These are phyloP conservation scores for Tricholoma sp. DNA, from an alignment of 768 basidiomycete genomes.

Conservation along the genomic window DNA sequence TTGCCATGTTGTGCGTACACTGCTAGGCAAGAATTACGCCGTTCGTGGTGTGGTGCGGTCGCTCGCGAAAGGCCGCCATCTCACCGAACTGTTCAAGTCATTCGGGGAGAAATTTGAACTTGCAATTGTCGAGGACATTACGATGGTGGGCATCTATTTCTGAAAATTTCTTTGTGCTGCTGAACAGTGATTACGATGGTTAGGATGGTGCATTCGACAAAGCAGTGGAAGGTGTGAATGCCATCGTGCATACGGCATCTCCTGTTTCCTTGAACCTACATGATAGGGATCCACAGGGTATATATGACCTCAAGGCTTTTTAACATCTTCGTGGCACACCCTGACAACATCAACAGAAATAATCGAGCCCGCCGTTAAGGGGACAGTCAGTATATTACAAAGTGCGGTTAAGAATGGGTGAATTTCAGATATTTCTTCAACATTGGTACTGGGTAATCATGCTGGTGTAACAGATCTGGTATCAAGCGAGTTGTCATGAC, in stretches of 20 bases:
- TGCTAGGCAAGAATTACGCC: constrained; percentile 24
- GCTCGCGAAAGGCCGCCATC: constrained; percentile 16
- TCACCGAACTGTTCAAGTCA: constrained; percentile 17
- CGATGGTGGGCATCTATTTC: constrained; percentile 11
- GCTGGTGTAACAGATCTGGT: constrained; percentile 21
- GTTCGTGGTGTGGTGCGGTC: constrained; percentile 25
- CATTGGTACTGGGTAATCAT: background rate
- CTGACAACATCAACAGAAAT: constrained; percentile 34
- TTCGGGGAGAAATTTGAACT: constrained; percentile 25
- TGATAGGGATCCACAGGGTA: constrained; percentile 22
- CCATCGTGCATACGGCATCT: constrained; percentile 64
- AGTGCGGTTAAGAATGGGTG: constrained; percentile 50
- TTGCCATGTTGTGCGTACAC: constrained; percentile 21
- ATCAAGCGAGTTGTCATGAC: constrained; percentile 70
- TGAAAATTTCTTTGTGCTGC: background rate
- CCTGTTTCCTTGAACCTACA: constrained; percentile 45
- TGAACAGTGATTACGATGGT: background rate
- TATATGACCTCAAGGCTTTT: background rate
- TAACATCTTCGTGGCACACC: background rate
- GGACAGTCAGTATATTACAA: constrained; percentile 58
- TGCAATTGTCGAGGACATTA: constrained; percentile 22
- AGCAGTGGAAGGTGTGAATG: constrained; percentile 72
- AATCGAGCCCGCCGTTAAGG: constrained; percentile 63
- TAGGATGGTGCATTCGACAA: constrained; percentile 73
- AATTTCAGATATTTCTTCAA: background rate